phyloP scores from a whole-genome alignment of 2,329 filamentous ascomycete species.

The Colletotrichum karsti region DNA sequence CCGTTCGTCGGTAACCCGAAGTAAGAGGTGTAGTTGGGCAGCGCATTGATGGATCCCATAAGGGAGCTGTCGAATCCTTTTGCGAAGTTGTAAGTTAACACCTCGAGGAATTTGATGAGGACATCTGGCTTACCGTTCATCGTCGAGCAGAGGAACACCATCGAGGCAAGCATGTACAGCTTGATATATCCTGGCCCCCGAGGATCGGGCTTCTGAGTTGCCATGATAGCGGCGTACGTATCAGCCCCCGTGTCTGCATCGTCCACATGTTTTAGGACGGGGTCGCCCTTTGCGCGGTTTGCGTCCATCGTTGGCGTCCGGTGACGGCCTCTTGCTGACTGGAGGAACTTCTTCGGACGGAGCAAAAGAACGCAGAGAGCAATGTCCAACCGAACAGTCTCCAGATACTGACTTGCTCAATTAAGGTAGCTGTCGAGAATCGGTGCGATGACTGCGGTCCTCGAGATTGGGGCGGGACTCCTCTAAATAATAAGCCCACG shows the following conservation, averaged over 20 bases:
- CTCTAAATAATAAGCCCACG: neutral
- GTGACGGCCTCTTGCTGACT: neutral
- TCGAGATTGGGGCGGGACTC: neutral
- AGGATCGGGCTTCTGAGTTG: constrained; percentile 38
- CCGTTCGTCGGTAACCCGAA: constrained; percentile 44
- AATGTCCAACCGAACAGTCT: too few species aligned
- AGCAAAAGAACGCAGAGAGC: neutral
- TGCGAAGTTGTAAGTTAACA: accelerated
- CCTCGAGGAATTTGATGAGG: neutral
- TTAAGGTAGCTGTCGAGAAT: neutral
- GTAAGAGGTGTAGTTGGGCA: constrained; percentile 45
- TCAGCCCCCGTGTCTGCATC: constrained; percentile 33
- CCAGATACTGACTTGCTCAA: too few species aligned
- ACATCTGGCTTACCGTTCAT: constrained; percentile 43
- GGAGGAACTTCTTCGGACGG: accelerated
- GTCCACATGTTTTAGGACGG: constrained; percentile 8
- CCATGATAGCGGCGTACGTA: constrained; percentile 42
- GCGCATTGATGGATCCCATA: constrained; percentile 53
- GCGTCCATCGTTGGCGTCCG: neutral
- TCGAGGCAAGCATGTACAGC: constrained; percentile 37
- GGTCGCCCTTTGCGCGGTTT: neutral
- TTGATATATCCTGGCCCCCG: constrained; percentile 39
- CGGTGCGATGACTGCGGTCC: neutral
- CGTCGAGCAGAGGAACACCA: constrained; percentile 45
- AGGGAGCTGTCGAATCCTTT: constrained; percentile 51